Evolutionary conservation across 1,284 basidiomycete genomes (phyloP), one percentile per base, ranked within the genome.

Genomic region (Trichosporon sp.): DNA sequence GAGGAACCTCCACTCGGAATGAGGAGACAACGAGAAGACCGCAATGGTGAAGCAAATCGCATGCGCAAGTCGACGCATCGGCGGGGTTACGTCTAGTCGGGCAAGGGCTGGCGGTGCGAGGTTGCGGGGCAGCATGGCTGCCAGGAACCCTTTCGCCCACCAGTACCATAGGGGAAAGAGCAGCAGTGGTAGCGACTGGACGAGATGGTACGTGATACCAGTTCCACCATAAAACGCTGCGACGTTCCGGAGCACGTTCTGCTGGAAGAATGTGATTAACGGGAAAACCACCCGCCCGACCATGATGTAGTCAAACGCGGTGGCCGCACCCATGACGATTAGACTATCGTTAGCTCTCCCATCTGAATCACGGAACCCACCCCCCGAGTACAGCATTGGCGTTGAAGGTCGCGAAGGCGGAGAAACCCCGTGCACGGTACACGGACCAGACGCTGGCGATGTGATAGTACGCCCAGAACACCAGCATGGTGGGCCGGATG

Each of bases 1-100:
- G 3, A 99, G 81, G 80, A 99, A 99, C 3, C 96, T 84, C 89
- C 94, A 97, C 82, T 99, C 96, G 71, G 98, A 99, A 80, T 96
- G 92, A 1, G 89, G 87, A 7, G 89, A 84, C 11, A 89, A 73
- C 1, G 95, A 97, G 73, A 94, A 90, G 7, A 88, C 77, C 1
- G 75, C 73, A n/a, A 89, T 80, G 0, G 88, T 88, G 86, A 90
- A 90, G 16, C 81, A 70, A 1, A 88, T 71, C 4, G 86, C 82
- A 2, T 81, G 82, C 0, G 87, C 78, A 70, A 91, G 82, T 8
- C 81, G 82, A 25, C 69, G 61, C 32, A 85, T 69, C 65, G 54
- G 16, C 23, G 56, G 11, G 49, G 70, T 65, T 60, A 72, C 69
- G 72, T 80, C 62, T 49, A 77, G 63, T 0, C 7, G 9, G 0